Conservation (phyloP, 2,329 filamentous ascomycete species). For the Leptographium procerum region DNA sequence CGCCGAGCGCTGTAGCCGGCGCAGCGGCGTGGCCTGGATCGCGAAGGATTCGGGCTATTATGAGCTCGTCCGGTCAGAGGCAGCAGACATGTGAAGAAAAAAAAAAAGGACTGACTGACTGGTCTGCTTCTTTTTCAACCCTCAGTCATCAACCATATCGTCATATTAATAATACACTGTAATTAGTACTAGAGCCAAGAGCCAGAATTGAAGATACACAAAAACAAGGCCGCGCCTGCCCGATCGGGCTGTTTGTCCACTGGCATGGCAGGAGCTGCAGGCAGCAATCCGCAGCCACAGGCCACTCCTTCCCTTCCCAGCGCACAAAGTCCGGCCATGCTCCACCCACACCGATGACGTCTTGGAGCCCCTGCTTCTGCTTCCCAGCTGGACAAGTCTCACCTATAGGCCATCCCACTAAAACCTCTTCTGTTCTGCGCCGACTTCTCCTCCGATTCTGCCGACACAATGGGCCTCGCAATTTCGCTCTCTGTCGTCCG, state of each 20-base stretch:
- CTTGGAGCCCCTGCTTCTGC: neutral
- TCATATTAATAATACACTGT: neutral
- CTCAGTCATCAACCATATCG: neutral
- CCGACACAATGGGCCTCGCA: neutral
- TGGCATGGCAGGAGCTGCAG: neutral
- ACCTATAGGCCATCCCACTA: neutral
- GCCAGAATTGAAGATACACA: neutral
- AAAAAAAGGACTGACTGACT: too few species aligned
- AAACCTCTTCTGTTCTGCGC: neutral
- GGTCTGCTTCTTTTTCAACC: too few species aligned
- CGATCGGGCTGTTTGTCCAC: neutral
- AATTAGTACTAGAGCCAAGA: neutral
- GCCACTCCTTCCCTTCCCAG: too few species aligned
- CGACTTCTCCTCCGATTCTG: neutral
- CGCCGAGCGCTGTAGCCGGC: conserved; percentile 2
- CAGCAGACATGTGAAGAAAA: too few species aligned
- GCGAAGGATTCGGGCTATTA: conserved; percentile 3
- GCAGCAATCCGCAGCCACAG: neutral
- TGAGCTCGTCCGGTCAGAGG: neutral
- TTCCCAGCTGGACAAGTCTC: neutral
- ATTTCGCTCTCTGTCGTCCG: neutral
- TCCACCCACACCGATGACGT: neutral
- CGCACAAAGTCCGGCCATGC: neutral
- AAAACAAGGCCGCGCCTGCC: neutral
- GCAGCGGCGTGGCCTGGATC: conserved; percentile 4